Evolutionary conservation across 2,329 filamentous ascomycete species (phyloP).

Genomic region (Paecilomyces variotii): DNA sequence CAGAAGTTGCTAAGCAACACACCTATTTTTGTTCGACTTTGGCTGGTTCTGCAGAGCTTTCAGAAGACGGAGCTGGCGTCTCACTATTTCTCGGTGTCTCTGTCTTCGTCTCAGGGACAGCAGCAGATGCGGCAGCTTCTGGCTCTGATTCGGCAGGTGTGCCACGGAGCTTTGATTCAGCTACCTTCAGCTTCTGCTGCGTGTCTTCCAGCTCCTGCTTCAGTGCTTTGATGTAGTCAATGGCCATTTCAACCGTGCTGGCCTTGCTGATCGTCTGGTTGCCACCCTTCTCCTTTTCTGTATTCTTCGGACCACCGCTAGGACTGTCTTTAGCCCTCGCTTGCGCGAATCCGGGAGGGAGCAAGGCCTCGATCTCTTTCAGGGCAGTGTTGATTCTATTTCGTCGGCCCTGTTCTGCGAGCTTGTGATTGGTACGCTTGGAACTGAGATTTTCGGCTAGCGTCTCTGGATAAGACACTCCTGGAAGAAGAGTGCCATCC

Average conservation of each 20-base stretch:
- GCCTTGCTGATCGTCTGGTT: conserved; percentile 77
- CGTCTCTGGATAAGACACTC: conserved; percentile 82
- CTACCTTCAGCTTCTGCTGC: conserved; percentile 54
- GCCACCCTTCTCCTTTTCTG: conserved; percentile 30
- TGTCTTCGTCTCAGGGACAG: background rate
- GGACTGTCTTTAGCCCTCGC: conserved; percentile 29
- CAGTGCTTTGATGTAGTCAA: conserved; percentile 84
- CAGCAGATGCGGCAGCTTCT: background rate
- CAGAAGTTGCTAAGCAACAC: background rate
- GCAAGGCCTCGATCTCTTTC: conserved; percentile 77
- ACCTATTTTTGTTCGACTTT: background rate
- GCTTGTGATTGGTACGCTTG: conserved; percentile 95
- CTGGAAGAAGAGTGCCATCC: conserved; percentile 83
- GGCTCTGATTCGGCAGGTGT: background rate
- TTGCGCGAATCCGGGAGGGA: conserved; percentile 53
- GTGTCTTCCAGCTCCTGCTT: conserved; percentile 64
- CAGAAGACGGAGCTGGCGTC: background rate
- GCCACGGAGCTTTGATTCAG: conserved; percentile 52
- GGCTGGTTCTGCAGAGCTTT: background rate
- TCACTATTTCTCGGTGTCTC: background rate
- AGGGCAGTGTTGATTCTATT: conserved; percentile 94
- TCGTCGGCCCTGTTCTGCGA: conserved; percentile 89
- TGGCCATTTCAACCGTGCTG: conserved; percentile 93
- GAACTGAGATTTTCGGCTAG: conserved; percentile 90
- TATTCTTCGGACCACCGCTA: conserved; percentile 29